Base-by-base conservation (phyloP, 495 filamentous ascomycete species). In the Penicillium soppii region DNA sequence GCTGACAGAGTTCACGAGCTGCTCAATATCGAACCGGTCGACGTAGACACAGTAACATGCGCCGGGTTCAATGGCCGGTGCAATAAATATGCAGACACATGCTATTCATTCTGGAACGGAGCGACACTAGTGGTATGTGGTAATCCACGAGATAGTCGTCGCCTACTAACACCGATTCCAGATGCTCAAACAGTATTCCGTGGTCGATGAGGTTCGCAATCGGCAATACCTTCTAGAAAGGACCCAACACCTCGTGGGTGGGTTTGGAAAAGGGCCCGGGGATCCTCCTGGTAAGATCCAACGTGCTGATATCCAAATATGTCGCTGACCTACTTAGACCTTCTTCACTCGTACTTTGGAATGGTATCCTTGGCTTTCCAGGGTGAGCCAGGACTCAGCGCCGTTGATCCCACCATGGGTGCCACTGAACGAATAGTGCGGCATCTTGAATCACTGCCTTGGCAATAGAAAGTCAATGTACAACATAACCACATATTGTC, bases 31-130 rank as follows among this genome's bases (percentile, higher is more conserved):
- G 37, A 56, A 42, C 49, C 52, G 33, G 68, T 38, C 33, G 67
- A 49, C 41, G 70, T 36, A 43, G 55, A 60, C 35, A 65, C 56
- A 56, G 70, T 76, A 66, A 75, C 63, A 39, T 82, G 72, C 53
- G 77, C 80, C 6, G 92, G 90, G 19, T 89, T 95, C 63, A 95
- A 92, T 58, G 94, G 94, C 36, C 83, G 94, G 27, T 81, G 78
- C 53, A 96, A 96, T 71, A 98, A 98, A 63, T 66, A 82, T 10
- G 84, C 86, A 16, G 94, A 98, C 70, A 97, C 92, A 1, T 98
- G 94, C 68, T 97, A 98, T 68, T 83, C 81, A 5, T 98, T 91
- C 75, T 98, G 94, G 94, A 88, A 87, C 2, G 77, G 77, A 22
- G 91, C 81, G 9, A 82, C 89, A 5, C 67, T 97, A 6, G 71